phyloP scores from a whole-genome alignment of 2,329 filamentous ascomycete genomes.

The Biscogniauxia marginata region DNA sequence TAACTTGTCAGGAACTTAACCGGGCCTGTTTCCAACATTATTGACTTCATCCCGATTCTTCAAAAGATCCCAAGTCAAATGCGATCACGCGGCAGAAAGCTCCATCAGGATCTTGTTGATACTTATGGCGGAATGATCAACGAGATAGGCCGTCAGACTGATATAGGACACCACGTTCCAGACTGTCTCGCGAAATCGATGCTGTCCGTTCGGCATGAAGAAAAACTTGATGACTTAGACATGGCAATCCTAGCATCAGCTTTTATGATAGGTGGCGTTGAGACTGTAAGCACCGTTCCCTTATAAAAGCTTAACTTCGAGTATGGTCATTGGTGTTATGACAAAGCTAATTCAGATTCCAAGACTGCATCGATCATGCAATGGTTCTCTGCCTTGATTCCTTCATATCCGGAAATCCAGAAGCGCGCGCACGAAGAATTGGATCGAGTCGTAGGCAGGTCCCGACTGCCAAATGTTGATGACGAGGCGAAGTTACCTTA shows the following conservation, averaged over 20 bases:
- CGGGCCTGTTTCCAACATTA: slow-evolving; percentile 11
- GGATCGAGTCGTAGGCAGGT: slow-evolving; percentile 16
- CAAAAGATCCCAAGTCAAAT: neutral
- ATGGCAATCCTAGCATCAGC: slow-evolving; percentile 9
- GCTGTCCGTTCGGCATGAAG: slow-evolving; percentile 2
- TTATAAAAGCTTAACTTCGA: too few species aligned
- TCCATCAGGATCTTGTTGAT: slow-evolving; percentile 6
- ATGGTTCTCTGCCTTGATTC: slow-evolving; percentile 6
- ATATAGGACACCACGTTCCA: slow-evolving; percentile 1
- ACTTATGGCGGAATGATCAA: slow-evolving; percentile 11
- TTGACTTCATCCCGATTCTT: slow-evolving; percentile 11
- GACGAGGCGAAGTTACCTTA: slow-evolving; percentile 6
- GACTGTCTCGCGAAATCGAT: slow-evolving; percentile 7
- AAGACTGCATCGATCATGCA: slow-evolving; percentile 6
- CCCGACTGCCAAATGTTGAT: slow-evolving; percentile 9
- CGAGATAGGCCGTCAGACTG: slow-evolving; percentile 4
- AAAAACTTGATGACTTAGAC: slow-evolving; percentile 9
- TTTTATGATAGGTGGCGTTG: slow-evolving; percentile 14
- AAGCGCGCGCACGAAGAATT: slow-evolving; percentile 8
- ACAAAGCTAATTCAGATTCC: neutral
- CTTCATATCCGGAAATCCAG: slow-evolving; percentile 4
- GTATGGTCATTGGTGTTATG: too few species aligned
- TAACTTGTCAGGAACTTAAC: slow-evolving; percentile 5
- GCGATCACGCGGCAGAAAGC: neutral
- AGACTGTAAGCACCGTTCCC: slow-evolving; percentile 20